These are phyloP conservation scores for Lolium perenne DNA, from an alignment of 176 grass and related monocot species.

Conservation along the genomic window DNA sequence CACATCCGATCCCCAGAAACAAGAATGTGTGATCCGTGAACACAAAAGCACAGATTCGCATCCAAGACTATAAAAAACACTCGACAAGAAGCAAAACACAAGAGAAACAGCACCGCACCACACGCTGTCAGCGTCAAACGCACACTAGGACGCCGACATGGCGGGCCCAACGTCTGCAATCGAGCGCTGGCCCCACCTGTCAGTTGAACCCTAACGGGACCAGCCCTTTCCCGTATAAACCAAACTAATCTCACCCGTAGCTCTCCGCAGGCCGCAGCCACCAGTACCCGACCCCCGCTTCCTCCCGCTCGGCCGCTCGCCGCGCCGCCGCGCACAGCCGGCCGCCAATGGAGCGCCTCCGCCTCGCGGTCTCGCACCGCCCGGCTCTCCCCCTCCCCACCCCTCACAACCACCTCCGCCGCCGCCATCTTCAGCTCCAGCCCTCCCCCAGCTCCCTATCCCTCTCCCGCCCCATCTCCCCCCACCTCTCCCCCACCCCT, in stretches of 20 bases:
- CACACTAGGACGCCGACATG: not conserved
- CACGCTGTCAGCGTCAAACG: not conserved
- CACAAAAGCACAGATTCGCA: conserved; percentile 7
- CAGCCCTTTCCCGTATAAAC: conserved; percentile 4
- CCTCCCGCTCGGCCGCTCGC: conserved; percentile 15
- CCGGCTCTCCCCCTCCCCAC: conserved; percentile 13
- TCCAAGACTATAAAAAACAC: conserved; percentile 14
- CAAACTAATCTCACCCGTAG: conserved; percentile 25
- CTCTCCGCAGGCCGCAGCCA: conserved; percentile 1
- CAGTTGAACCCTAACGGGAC: conserved; percentile 1
- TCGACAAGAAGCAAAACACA: not conserved
- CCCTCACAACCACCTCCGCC: conserved; percentile 18
- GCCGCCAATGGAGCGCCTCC: conserved; percentile 11
- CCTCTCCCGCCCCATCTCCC: conserved; percentile 23
- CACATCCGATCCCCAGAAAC: conserved; percentile 8
- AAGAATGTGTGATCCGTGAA: not conserved
- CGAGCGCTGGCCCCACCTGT: not conserved
- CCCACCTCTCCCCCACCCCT: not conserved
- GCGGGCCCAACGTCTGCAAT: not conserved
- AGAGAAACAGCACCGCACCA: not conserved
- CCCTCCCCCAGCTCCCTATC: not conserved
- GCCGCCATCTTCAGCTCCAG: conserved; percentile 21
- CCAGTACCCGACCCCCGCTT: not conserved
- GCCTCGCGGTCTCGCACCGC: conserved; percentile 28
- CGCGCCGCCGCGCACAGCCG: conserved; percentile 24